phyloP scores from a whole-genome alignment of 768 basidiomycete genomes.

The Amanita inopinata region DNA sequence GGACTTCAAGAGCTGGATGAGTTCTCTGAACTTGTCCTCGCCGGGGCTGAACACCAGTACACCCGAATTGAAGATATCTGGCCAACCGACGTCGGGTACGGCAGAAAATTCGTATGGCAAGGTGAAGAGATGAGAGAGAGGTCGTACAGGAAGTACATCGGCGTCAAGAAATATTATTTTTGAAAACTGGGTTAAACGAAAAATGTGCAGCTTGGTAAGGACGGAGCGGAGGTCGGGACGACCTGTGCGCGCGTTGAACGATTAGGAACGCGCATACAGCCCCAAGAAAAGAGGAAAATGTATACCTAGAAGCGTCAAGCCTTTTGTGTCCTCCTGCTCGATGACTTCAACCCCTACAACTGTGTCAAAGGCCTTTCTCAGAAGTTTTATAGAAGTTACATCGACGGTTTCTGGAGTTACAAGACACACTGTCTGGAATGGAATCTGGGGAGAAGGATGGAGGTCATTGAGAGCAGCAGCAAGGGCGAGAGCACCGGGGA shows the following conservation, averaged over 20 bases:
- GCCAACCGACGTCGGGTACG: constrained; percentile 97
- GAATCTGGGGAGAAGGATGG: constrained; percentile 61
- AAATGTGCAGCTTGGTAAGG: constrained; percentile 93
- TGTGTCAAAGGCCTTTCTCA: constrained; percentile 71
- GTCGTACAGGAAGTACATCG: constrained; percentile 80
- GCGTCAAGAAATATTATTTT: constrained; percentile 91
- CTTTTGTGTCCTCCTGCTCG: constrained; percentile 51
- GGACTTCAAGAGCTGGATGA: constrained; percentile 58
- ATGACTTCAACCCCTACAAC: constrained; percentile 93
- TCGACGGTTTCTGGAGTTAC: constrained; percentile 93
- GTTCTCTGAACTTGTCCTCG: constrained; percentile 70
- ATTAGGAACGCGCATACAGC: neutral
- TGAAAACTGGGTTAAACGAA: constrained; percentile 79
- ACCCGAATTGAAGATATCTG: constrained; percentile 98
- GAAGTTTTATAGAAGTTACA: constrained; percentile 66
- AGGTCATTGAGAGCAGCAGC: constrained; percentile 78
- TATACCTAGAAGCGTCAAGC: constrained; percentile 78
- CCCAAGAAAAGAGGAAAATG: constrained; percentile 5
- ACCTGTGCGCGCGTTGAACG: constrained; percentile 39
- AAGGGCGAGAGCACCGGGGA: constrained; percentile 85
- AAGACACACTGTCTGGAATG: constrained; percentile 78
- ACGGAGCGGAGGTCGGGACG: constrained; percentile 89
- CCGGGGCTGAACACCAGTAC: constrained; percentile 82
- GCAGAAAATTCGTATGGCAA: constrained; percentile 82
- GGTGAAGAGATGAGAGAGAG: constrained; percentile 87